Conservation (phyloP, 1,284 basidiomycete genomes). For the Moesziomyces sp. region DNA sequence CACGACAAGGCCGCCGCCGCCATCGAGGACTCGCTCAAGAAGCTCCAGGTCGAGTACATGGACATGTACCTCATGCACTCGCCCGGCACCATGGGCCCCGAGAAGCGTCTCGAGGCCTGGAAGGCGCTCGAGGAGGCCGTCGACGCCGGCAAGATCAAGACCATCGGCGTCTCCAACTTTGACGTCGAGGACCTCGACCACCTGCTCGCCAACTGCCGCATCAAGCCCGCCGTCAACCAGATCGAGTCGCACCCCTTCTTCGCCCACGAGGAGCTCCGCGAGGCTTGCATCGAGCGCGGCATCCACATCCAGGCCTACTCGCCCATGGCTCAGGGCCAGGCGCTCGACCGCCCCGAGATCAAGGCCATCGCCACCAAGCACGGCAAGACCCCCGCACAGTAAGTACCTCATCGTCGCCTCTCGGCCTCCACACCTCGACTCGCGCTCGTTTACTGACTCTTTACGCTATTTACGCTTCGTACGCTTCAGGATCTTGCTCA, state of each 20-base stretch:
- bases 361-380: slow-evolving; percentile 65
- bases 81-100: slow-evolving; percentile 61
- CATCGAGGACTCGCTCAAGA: slow-evolving; percentile 66
- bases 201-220: slow-evolving; percentile 60
- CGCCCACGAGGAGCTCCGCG: slow-evolving; percentile 64
- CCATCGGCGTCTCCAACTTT: slow-evolving; percentile 67
- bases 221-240: slow-evolving; percentile 67
- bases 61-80: slow-evolving; percentile 67
- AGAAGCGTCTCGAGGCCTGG: slow-evolving; percentile 64
- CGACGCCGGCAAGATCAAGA: slow-evolving; percentile 65
- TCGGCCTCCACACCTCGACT: too few relatives aligned
- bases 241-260: slow-evolving; percentile 68
- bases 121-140: slow-evolving; percentile 65
- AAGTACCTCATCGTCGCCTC: too few relatives aligned
- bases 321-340: slow-evolving; percentile 66
- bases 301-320: slow-evolving; percentile 66
- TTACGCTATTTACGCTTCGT: too few relatives aligned
- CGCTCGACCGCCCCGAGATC: slow-evolving; percentile 63
- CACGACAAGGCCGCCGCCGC: slow-evolving; percentile 63
- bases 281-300: slow-evolving; percentile 61
- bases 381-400: slow-evolving; percentile 65
- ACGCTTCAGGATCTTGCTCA: slow-evolving; percentile 32
- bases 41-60: slow-evolving; percentile 65
- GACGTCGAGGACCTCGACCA: slow-evolving; percentile 66
- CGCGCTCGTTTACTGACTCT: too few relatives aligned